A percentile compares a stretch with the other conserved stretches of the same genome.
Conservation (phyloP, 306 rosid genomes). For the Dicorynia guianensis region DNA sequence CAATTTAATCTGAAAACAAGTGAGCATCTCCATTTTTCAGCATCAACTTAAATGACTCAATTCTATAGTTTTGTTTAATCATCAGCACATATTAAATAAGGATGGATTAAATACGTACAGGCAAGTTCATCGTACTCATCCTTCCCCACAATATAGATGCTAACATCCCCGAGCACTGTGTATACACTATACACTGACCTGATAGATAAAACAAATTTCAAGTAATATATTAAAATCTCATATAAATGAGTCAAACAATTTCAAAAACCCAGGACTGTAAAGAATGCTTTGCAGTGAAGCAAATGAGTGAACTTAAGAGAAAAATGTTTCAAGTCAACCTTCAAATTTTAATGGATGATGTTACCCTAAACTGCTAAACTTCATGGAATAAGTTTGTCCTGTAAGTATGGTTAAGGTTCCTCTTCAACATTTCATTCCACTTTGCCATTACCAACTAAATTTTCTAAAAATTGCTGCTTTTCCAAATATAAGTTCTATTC, state of each 20-base stretch:
- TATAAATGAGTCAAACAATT: background rate
- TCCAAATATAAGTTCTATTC: slow-evolving; percentile 17
- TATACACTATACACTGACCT: slow-evolving; percentile 96
- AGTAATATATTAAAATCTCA: slow-evolving; percentile 9
- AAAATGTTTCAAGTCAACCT: slow-evolving; percentile 9
- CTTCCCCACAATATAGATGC: slow-evolving; percentile 87
- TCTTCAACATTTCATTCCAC: slow-evolving; percentile 14
- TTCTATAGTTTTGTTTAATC: slow-evolving; percentile 8
- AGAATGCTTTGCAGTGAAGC: slow-evolving; percentile 5
- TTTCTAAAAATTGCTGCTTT: slow-evolving; percentile 15
- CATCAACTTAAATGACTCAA: slow-evolving; percentile 22
- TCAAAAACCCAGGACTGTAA: background rate
- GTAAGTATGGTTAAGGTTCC: background rate
- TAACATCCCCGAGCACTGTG: slow-evolving; percentile 94
- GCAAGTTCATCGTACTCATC: slow-evolving; percentile 94
- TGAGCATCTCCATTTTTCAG: slow-evolving; percentile 31
- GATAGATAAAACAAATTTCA: slow-evolving; percentile 34
- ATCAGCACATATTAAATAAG: slow-evolving; percentile 7
- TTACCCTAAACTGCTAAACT: slow-evolving; percentile 26
- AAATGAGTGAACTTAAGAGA: slow-evolving; percentile 10
- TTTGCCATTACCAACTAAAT: background rate
- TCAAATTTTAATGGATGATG: background rate
- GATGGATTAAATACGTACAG: slow-evolving; percentile 57
- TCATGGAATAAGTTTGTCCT: slow-evolving; percentile 26
- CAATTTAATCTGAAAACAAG: background rate